Percentiles rank a stretch among this genome's conserved stretches.
Evolutionary conservation across 345 rosid genomes (phyloP).

Genomic region (Populus simonii): DNA sequence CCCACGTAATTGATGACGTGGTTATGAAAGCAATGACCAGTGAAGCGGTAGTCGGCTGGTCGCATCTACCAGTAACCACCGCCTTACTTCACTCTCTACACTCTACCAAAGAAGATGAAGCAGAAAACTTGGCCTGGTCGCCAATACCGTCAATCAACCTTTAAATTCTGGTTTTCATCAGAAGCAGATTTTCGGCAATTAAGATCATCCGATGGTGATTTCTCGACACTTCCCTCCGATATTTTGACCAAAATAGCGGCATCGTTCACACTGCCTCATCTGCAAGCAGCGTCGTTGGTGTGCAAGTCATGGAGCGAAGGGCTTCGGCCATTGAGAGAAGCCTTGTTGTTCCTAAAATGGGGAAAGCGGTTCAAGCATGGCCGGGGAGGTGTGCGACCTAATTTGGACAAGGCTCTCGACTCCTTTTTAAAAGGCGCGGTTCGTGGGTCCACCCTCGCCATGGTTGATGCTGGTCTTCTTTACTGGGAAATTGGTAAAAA

Average conservation of each 20-base stretch:
- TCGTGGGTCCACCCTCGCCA: conserved; percentile 87
- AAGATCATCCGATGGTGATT: conserved; percentile 33
- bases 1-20: background rate
- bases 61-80: no score
- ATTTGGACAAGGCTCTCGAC: conserved; percentile 72
- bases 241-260: conserved; percentile 59
- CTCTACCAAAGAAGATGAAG: conserved; percentile 25
- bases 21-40: background rate
- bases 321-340: conserved; percentile 78
- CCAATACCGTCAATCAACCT: background rate
- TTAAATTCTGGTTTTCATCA: background rate
- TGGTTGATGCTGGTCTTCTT: conserved; percentile 93
- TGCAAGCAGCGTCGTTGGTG: conserved; percentile 65
- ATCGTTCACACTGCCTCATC: conserved; percentile 60
- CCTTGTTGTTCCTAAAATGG: conserved; percentile 65
- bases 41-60: background rate
- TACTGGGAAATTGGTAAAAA: conserved; percentile 74
- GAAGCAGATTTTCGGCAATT: background rate
- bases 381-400: conserved; percentile 54
- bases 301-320: conserved; percentile 85
- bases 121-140: conserved; percentile 53
- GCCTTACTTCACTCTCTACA: background rate
- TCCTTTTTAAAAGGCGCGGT: conserved; percentile 77
- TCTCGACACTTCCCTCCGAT: conserved; percentile 71
- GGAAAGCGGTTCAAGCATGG: conserved; percentile 94